Evolutionary conservation across 148 eudicot genomes (phyloP).

Genomic region (Vaccinium darrowii): DNA sequence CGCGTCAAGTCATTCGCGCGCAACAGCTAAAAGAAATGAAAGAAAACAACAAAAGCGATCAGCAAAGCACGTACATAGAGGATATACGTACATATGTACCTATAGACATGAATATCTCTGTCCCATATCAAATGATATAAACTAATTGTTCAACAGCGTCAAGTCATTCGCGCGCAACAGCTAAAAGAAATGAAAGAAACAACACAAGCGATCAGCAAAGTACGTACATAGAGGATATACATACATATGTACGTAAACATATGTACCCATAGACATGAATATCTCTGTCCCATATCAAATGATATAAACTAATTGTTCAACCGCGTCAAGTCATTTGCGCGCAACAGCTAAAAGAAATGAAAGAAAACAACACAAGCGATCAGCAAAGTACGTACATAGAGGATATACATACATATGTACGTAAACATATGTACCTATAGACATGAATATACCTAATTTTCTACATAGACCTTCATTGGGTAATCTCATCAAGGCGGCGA

Average conservation of each 20-base stretch:
- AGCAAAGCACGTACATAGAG: background rate
- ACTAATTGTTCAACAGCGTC: background rate
- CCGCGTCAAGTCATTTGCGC: background rate
- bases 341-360: conserved; percentile 1
- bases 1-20: background rate
- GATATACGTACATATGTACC: conserved; percentile 13
- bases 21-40: background rate
- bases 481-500: conserved; percentile 48
- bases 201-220: background rate
- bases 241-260: background rate
- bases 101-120: background rate
- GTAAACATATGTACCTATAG: conserved; percentile 11
- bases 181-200: background rate
- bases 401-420: background rate
- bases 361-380: background rate
- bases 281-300: background rate
- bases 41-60: background rate
- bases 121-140: background rate
- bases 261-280: conserved; percentile 8
- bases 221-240: background rate
- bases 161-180: background rate
- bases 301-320: background rate
- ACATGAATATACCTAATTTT: background rate
- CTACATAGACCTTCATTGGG: background rate
- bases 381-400: background rate